Evolutionary conservation across 2,329 filamentous ascomycete species (phyloP).

Genomic region (Phyllosticta ampelicida): DNA sequence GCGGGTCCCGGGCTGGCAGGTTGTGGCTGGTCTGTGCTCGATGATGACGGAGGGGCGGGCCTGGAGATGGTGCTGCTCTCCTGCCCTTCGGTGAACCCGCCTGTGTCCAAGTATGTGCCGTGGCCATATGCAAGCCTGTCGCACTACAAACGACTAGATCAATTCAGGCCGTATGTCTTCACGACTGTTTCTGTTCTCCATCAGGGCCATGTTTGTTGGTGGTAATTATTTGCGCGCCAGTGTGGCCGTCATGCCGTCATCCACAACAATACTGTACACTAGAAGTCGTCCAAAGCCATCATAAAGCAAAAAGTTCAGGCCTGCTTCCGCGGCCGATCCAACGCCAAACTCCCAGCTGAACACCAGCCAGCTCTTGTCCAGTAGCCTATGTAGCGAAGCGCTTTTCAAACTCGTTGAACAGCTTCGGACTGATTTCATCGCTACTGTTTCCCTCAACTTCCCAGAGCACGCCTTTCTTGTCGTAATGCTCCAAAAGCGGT

Average conservation of each 20-base stretch:
- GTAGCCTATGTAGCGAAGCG: conserved; percentile 46
- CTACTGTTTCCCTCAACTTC: conserved; percentile 81
- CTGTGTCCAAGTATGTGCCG: no score
- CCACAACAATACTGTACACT: not conserved
- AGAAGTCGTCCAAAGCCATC: not conserved
- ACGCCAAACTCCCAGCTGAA: not conserved
- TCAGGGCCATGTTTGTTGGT: not conserved
- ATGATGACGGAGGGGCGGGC: conserved; percentile 6
- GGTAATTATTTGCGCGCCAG: not conserved
- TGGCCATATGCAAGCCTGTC: no score
- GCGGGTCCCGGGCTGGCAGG: conserved; percentile 9
- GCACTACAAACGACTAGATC: no score
- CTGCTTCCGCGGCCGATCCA: not conserved
- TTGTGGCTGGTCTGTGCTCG: conserved; percentile 9
- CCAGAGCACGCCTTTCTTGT: conserved; percentile 70
- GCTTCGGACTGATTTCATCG: conserved; percentile 88
- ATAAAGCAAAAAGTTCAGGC: not conserved
- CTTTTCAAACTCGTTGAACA: conserved; percentile 71
- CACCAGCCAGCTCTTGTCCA: not conserved
- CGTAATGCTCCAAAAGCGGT: conserved; percentile 81
- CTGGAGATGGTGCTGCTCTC: not conserved
- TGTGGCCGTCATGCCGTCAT: not conserved
- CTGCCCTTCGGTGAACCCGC: no score
- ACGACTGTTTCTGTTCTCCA: not conserved
- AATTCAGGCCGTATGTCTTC: no score